phyloP scores from a whole-genome alignment of 306 rosid species.

The Parietaria judaica region DNA sequence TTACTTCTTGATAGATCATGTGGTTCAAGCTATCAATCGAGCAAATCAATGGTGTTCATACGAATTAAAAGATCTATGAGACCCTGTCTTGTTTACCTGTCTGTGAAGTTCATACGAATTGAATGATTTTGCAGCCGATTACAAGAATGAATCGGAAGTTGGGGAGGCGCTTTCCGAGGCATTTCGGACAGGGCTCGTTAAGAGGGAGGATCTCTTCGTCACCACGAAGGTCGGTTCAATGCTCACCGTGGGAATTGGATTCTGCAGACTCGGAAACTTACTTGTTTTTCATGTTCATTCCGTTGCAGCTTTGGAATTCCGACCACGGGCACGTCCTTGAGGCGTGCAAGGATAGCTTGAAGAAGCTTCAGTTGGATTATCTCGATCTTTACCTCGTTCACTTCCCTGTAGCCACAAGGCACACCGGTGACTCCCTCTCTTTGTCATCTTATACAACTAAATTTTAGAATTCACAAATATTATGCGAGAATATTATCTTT shows the following conservation, averaged over 20 bases:
- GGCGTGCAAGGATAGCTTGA: conserved; percentile 83
- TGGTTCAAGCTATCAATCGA: too few species aligned
- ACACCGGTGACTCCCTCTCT: conserved; percentile 43
- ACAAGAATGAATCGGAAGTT: conserved; percentile 70
- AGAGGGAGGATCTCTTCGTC: conserved; percentile 83
- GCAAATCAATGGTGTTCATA: too few species aligned
- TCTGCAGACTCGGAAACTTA: conserved; percentile 5
- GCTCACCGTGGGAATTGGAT: background rate
- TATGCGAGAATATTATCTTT: too few species aligned
- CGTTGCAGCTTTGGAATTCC: conserved; percentile 89
- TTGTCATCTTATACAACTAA: background rate
- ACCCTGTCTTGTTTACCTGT: too few species aligned
- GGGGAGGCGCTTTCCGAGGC: conserved; percentile 81
- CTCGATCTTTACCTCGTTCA: conserved; percentile 83
- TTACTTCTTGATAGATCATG: too few species aligned
- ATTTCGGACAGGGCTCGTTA: conserved; percentile 51
- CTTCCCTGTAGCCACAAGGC: conserved; percentile 70
- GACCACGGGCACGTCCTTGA: conserved; percentile 86
- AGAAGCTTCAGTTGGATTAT: conserved; percentile 73
- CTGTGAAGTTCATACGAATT: too few species aligned
- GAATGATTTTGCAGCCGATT: conserved; percentile 49
- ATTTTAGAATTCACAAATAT: background rate
- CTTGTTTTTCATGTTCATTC: conserved; percentile 1
- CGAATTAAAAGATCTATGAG: too few species aligned
- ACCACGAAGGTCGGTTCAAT: conserved; percentile 58